phyloP scores from a whole-genome alignment of 306 rosid genomes.

The Astragalus membranaceus region DNA sequence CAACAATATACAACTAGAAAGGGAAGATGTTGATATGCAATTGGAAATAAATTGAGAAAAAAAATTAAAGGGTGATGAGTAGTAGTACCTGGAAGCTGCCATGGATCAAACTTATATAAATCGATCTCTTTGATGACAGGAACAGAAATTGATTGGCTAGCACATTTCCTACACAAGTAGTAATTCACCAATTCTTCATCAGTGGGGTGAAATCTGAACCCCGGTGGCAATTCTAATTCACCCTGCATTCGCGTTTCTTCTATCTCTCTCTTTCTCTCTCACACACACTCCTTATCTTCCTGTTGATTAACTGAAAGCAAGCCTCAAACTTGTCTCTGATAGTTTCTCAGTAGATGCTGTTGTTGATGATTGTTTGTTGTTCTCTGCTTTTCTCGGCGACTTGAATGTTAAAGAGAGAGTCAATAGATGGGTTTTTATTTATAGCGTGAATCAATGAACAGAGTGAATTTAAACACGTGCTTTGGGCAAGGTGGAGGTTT shows the following conservation, averaged over 20 bases:
- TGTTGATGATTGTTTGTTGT: neutral
- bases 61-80: neutral
- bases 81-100: constrained; percentile 83
- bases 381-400: neutral
- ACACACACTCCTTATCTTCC: neutral
- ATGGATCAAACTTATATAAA: constrained; percentile 88
- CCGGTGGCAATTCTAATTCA: constrained; percentile 62
- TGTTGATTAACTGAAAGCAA: neutral
- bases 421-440: constrained; percentile 6
- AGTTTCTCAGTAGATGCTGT: neutral
- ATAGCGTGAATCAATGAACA: neutral
- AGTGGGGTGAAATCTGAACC: constrained; percentile 94
- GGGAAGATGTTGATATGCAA: neutral
- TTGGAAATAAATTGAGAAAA: neutral
- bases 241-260: constrained; percentile 31
- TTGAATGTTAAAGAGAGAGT: neutral
- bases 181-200: constrained; percentile 86
- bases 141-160: constrained; percentile 50
- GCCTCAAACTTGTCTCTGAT: neutral
- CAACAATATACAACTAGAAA: neutral
- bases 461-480: constrained; percentile 40
- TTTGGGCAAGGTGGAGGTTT: neutral
- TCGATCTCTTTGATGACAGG: constrained; percentile 81
- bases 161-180: constrained; percentile 64
- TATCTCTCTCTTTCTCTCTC: neutral